phyloP scores from a whole-genome alignment of 2,329 filamentous ascomycete species.

The Neofusicoccum sp. region DNA sequence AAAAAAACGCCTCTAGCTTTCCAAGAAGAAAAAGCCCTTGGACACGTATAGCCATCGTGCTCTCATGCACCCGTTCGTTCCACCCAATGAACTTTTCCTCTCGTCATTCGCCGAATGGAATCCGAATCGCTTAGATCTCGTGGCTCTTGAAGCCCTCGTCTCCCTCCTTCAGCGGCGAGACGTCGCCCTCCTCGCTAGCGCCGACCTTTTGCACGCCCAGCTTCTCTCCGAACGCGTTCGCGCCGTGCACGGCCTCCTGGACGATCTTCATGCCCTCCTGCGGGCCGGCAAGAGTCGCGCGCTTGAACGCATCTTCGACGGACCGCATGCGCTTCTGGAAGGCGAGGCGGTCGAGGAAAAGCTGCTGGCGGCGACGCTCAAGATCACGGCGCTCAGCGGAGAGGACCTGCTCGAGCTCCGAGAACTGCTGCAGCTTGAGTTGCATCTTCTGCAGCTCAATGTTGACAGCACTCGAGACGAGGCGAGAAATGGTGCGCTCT shows the following conservation, averaged over 20 bases:
- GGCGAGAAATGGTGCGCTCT: slow-evolving; percentile 92
- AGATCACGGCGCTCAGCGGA: slow-evolving; percentile 91
- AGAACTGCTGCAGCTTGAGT: slow-evolving; percentile 93
- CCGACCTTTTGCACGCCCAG: slow-evolving; percentile 22
- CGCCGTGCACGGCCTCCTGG: slow-evolving; percentile 38
- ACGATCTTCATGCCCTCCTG: slow-evolving; percentile 38
- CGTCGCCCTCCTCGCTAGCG: slow-evolving; percentile 23
- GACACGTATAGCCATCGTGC: no score
- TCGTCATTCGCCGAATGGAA: neutral
- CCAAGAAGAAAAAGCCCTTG: neutral
- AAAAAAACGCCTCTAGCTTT: slow-evolving; percentile 18
- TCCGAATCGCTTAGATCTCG: slow-evolving; percentile 32
- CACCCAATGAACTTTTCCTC: neutral
- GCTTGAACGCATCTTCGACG: slow-evolving; percentile 74
- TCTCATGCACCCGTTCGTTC: neutral
- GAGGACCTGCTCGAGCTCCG: slow-evolving; percentile 90
- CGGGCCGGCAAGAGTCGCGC: slow-evolving; percentile 44
- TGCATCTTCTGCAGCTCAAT: slow-evolving; percentile 94
- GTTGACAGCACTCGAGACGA: slow-evolving; percentile 91
- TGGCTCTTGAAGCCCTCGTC: slow-evolving; percentile 37
- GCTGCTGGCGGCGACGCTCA: slow-evolving; percentile 86
- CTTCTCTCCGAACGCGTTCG: slow-evolving; percentile 20
- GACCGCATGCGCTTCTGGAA: slow-evolving; percentile 87
- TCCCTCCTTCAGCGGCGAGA: slow-evolving; percentile 36
- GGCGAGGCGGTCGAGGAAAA: slow-evolving; percentile 87